Evolutionary conservation across 2,329 filamentous ascomycete species (phyloP), one percentile per base, ranked within the genome.

Genomic region (Cadophora malorum): DNA sequence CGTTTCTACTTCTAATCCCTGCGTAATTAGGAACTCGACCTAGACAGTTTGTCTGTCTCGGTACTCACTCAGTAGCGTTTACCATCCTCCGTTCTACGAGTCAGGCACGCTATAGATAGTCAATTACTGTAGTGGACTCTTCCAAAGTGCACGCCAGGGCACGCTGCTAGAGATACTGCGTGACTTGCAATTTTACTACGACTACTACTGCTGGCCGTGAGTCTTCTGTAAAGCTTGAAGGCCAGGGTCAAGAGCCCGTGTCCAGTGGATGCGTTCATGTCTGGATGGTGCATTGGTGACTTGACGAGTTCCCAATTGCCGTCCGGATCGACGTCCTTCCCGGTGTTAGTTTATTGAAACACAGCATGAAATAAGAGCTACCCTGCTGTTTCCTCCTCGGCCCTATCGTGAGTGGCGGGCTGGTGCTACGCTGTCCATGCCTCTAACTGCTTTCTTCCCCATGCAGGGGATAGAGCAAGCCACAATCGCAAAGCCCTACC

Each of bases 401-500:
- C 52, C n/a, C 38, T 28, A 59, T 28, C 50, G 25, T 58, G 55
- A 58, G 28, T 35, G 31, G 53, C 38, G 28, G 14, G 52, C 16
- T 19, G 14, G 25, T 33, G 28, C 14, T n/a, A 55, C 55, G 47
- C n/a, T n/a, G 21, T 55, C 28, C 9, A 61, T 35, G 35, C 10
- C 28, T 23, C 53, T 38, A 60, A 28, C 38, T 66, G 19, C n/a
- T 19, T 65, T 23, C 50, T 60, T 9, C 41, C 23, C 16, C 14
- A 31, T 50, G 25, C 61, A 25, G 23, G 10, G 56, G 50, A 38
- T 14, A 19, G 52, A 64, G 33, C 60, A 65, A 62, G 66, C 69
- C 69, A 68, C 66, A 66, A 23, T 47, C 28, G 23, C 35, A 64
- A 64, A 65, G 66, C 69, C 69, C 64, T 71, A 71, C 70, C 67